Percentiles rank a stretch among this genome's conserved stretches.
Conservation (phyloP, 2,329 filamentous ascomycete genomes). For the Alternaria angustiovoidea region DNA sequence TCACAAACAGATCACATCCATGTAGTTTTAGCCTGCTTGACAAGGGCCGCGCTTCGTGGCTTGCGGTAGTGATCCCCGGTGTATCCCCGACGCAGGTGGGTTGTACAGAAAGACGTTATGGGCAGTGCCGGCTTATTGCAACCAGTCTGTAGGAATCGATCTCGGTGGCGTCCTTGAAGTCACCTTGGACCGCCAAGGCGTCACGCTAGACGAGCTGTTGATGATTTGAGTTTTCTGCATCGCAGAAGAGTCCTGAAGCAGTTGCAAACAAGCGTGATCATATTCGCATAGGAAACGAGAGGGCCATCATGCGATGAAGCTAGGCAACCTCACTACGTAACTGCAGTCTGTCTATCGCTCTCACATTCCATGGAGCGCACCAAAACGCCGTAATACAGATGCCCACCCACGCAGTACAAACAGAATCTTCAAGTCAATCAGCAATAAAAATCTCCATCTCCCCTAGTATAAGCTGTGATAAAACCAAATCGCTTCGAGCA, state of each 20-base stretch:
- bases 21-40: conserved; percentile 19
- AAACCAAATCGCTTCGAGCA: conserved; percentile 1
- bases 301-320: conserved; percentile 15
- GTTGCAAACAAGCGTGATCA: conserved; percentile 11
- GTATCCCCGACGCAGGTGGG: conserved; percentile 26
- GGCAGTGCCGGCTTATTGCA: conserved; percentile 24
- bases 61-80: conserved; percentile 25
- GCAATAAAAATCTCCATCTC: background rate
- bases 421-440: conserved; percentile 10
- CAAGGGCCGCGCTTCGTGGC: conserved; percentile 21
- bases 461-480: background rate
- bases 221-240: background rate
- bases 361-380: conserved; percentile 10
- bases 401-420: conserved; percentile 15
- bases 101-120: conserved; percentile 32
- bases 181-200: conserved; percentile 1
- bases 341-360: conserved; percentile 20
- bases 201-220: background rate
- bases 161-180: conserved; percentile 18
- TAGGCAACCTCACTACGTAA: conserved; percentile 18
- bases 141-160: conserved; percentile 21
- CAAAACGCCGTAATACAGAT: conserved; percentile 29
- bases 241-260: background rate
- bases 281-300: conserved; percentile 9
- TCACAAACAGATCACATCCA: conserved; percentile 26